Percentiles rank a stretch among this genome's conserved stretches.
These are phyloP conservation scores for Sambucus nigra DNA, from an alignment of 129 eudicot species.

Conservation along the genomic window DNA sequence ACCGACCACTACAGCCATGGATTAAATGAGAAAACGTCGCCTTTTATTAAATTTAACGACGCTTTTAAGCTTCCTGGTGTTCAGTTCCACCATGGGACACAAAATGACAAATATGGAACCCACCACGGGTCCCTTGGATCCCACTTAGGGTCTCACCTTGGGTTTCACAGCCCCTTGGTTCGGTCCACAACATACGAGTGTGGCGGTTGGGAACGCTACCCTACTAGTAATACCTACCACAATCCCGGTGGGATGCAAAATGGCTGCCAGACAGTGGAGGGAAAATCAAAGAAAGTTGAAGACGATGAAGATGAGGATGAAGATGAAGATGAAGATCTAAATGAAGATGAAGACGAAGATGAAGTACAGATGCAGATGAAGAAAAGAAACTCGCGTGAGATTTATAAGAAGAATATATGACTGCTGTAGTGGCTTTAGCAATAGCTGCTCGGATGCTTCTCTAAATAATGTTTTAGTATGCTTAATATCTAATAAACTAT, in stretches of 20 bases:
- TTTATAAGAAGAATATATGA: no score
- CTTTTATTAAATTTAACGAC: neutral
- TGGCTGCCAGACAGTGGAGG: slow-evolving; percentile 18
- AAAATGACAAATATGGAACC: slow-evolving; percentile 18
- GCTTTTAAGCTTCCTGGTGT: neutral
- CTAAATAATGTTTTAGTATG: slow-evolving; percentile 21
- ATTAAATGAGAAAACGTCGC: neutral
- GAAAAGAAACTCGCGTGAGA: no score
- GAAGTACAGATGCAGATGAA: no score
- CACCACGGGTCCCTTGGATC: slow-evolving; percentile 21
- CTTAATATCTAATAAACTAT: slow-evolving; percentile 2
- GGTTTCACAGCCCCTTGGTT: no score
- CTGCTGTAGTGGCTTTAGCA: slow-evolving; percentile 1
- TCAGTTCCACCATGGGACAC: neutral
- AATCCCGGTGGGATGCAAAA: slow-evolving; percentile 13
- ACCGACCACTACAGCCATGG: slow-evolving; percentile 21
- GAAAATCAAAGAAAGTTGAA: slow-evolving; percentile 33
- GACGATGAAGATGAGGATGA: slow-evolving; percentile 12
- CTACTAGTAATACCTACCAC: neutral
- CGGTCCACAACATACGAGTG: slow-evolving; percentile 12
- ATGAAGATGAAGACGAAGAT: no score
- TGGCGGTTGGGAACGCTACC: no score
- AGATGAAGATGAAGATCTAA: no score
- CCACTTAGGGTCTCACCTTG: no score
- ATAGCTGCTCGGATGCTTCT: slow-evolving; percentile 17